Base-by-base conservation (phyloP, 2,329 filamentous ascomycete genomes). In the Helotiales sp. region DNA sequence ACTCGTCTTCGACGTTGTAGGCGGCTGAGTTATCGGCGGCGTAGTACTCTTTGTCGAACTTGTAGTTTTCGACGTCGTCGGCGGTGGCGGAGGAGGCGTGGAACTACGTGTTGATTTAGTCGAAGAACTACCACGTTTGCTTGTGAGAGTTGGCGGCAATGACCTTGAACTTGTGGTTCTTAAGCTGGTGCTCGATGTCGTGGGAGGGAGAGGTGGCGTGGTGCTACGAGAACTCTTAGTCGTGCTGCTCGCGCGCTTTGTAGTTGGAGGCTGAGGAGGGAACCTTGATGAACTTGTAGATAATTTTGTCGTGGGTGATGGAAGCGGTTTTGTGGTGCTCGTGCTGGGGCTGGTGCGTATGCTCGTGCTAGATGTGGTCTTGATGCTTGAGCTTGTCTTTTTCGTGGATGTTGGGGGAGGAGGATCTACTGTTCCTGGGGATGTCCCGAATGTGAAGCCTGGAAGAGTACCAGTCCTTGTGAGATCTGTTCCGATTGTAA, bases 351-450 rank as follows among this genome's bases (percentile, higher is more conserved):
- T 40, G n/a, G n/a, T n/a, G n/a, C n/a, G n/a, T n/a, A n/a, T 58
- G 37, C 17, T 40, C 11, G 30, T 58, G 22, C 57, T 60, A 45
- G 57, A 60, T 47, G 57, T 60, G 8, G 57, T 45, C 57, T 60
- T 60, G 57, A 60, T 43, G 37, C 34, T 45, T 47, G 34, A 45
- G 57, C 22, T 60, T 45, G 55, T 59, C 17, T 32, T 45, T 17
- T 34, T 60, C 6, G 57, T 60, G 13, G 57, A 60, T 1, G 57
- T 60, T n/a, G 57, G 43, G 24, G 22, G 22, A 11, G 37, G 57
- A 60, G 43, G 17, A 45, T 43, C 20, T 30, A 47, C 57, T 60
- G 57, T 47, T 30, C 37, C 37, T 28, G 57, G 22, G 10, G 37
- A 37, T 37, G 55, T 45, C 17, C 37, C 34, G 32, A 59, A 45